Percentiles rank a stretch among this genome's conserved stretches.
phyloP scores from a whole-genome alignment of 352 stramenopile genomes.

The Globisporangium heterothallicum region DNA sequence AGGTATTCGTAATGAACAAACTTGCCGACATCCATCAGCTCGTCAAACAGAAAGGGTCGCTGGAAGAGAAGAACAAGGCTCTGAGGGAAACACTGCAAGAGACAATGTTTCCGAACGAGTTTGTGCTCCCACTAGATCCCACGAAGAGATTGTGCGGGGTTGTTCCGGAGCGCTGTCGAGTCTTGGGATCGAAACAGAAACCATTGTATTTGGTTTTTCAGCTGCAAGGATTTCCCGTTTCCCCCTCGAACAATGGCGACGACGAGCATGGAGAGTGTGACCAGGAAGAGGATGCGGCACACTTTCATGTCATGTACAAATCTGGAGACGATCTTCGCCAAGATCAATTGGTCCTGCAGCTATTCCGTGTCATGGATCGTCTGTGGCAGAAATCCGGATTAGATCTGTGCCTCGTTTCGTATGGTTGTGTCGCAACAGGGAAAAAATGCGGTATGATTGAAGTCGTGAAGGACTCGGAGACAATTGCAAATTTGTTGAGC shows the following conservation, averaged over 20 bases:
- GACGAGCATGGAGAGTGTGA: slow-evolving; percentile 6
- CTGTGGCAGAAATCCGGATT: slow-evolving; percentile 80
- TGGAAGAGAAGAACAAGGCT: slow-evolving; percentile 18
- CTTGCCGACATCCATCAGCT: slow-evolving; percentile 51
- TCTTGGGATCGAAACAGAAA: slow-evolving; percentile 91
- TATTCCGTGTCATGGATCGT: slow-evolving; percentile 87
- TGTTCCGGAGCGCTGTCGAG: slow-evolving; percentile 68
- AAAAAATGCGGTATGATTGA: slow-evolving; percentile 84
- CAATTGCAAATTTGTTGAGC: slow-evolving; percentile 42
- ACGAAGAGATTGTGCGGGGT: slow-evolving; percentile 25
- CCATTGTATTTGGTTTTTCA: slow-evolving; percentile 67
- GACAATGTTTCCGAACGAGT: slow-evolving; percentile 14
- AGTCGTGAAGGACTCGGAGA: slow-evolving; percentile 81
- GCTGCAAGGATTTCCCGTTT: slow-evolving; percentile 22
- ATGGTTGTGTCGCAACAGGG: slow-evolving; percentile 84
- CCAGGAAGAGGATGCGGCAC: slow-evolving; percentile 18
- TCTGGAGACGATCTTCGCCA: slow-evolving; percentile 89
- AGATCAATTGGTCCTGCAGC: slow-evolving; percentile 88
- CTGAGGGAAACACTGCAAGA: slow-evolving; percentile 6
- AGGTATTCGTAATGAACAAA: slow-evolving; percentile 87
- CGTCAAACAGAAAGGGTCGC: slow-evolving; percentile 1
- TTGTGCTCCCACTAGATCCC: slow-evolving; percentile 18
- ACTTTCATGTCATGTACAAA: slow-evolving; percentile 86
- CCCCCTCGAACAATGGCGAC: slow-evolving; percentile 70
- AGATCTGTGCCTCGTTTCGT: slow-evolving; percentile 76